Evolutionary conservation across 2,329 filamentous ascomycete species (phyloP).

Genomic region (Fusarium protoensiforme): DNA sequence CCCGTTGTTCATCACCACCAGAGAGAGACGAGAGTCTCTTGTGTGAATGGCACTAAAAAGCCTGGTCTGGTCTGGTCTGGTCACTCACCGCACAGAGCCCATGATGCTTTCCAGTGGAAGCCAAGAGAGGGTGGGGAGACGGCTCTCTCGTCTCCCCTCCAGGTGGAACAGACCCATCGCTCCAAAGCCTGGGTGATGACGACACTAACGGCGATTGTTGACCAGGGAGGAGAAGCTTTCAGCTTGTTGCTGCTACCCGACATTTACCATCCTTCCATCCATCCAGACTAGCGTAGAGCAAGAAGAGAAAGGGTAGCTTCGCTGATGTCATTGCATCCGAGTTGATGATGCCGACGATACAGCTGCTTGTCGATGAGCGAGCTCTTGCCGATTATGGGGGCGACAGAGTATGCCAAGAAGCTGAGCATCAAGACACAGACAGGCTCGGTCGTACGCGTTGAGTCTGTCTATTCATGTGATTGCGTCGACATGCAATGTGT

Average conservation of each 20-base stretch:
- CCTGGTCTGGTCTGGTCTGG: background rate
- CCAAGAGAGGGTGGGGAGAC: background rate
- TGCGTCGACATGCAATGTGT: background rate
- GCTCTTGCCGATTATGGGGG: background rate
- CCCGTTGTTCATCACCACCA: background rate
- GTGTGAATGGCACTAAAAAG: slow-evolving; percentile 18
- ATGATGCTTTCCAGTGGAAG: background rate
- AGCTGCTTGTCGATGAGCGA: background rate
- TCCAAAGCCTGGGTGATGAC: slow-evolving; percentile 20
- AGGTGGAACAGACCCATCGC: slow-evolving; percentile 13
- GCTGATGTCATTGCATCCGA: slow-evolving; percentile 32
- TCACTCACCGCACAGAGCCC: background rate
- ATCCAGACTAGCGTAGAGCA: slow-evolving; percentile 13
- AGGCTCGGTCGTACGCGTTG: background rate
- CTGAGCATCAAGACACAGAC: background rate
- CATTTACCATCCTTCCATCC: background rate
- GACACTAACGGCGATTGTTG: slow-evolving; percentile 17
- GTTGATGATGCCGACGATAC: slow-evolving; percentile 28
- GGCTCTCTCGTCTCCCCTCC: background rate
- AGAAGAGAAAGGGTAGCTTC: background rate
- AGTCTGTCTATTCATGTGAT: background rate
- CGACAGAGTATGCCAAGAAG: slow-evolving; percentile 11
- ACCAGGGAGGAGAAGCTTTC: slow-evolving; percentile 6
- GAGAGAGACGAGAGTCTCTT: background rate
- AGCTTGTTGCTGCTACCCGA: slow-evolving; percentile 7